Base-by-base conservation (phyloP, 768 basidiomycete species). In the Xanthoconium stramineum region DNA sequence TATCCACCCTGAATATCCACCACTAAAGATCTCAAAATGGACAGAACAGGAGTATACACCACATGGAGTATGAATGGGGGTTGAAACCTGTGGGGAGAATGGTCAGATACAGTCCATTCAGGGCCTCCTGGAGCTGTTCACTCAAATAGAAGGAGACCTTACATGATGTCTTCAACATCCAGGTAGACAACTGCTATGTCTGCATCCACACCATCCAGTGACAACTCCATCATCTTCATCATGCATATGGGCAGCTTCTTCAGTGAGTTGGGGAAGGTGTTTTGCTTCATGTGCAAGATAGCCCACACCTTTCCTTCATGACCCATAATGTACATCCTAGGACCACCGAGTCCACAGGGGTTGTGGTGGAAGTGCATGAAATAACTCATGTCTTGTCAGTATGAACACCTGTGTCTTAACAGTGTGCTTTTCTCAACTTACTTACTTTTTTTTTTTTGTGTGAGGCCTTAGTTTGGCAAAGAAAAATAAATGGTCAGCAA, bases 21-120 rank as follows among this genome's bases (percentile, higher is more conserved):
- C 36, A 0, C 2, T 50, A 35, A 58, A 54, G 1, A 55, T 30
- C n/a, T n/a, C n/a, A n/a, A n/a, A n/a, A n/a, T n/a, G 0, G 49
- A 32, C 1, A 32, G 32, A 5, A 53, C 28, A 0, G 45, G 52
- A 1, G 53, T 56, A 4, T 52, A 55, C 15, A 59, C 43, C 0
- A 0, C 1, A 3, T 61, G 60, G 1, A 59, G 6, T 1, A 42
- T 42, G 5, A 13, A 42, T 0, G 38, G 47, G 0, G 42, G 37
- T 40, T 61, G 53, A 14, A 58, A 49, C 57, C 52, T 52, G n/a
- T n/a, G n/a, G 6, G 30, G 10, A n/a, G 5, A 8, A 17, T n/a
- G 29, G 28, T 45, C 28, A 45, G 44, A 29, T 7, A 4, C 6
- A 29, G 29, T 30, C n/a, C n/a, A n/a, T n/a, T n/a, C n/a, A n/a